Conservation (phyloP, 176 grass and related monocot species). For the Secale cereale region DNA sequence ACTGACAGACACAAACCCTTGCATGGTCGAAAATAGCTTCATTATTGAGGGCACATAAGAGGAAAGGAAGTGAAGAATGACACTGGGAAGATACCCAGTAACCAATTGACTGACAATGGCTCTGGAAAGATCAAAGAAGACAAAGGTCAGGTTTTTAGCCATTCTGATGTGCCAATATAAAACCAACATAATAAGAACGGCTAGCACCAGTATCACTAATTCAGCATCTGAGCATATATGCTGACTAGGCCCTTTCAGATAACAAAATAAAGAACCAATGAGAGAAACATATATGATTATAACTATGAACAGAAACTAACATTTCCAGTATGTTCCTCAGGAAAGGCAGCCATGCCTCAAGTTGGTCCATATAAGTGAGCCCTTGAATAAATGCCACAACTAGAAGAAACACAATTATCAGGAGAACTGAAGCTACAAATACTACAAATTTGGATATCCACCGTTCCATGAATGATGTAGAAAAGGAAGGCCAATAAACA, state of each 20-base stretch:
- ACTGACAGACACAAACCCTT: slow-evolving; percentile 82
- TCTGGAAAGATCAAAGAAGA: slow-evolving; percentile 59
- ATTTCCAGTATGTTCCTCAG: slow-evolving; percentile 71
- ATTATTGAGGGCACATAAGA: slow-evolving; percentile 75
- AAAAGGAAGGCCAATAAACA: slow-evolving; percentile 96
- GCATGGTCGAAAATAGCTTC: slow-evolving; percentile 90
- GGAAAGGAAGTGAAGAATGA: slow-evolving; percentile 77
- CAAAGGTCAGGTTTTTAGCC: not conserved
- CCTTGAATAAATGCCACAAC: slow-evolving; percentile 87
- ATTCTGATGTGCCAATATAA: not conserved
- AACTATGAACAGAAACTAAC: slow-evolving; percentile 42
- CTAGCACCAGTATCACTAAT: not conserved
- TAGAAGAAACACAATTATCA: slow-evolving; percentile 80
- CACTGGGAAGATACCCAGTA: slow-evolving; percentile 96
- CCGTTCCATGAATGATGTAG: slow-evolving; percentile 84
- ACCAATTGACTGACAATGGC: slow-evolving; percentile 80
- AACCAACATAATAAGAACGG: not conserved
- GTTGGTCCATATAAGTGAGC: slow-evolving; percentile 81
- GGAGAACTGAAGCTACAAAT: slow-evolving; percentile 64
- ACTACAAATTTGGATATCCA: slow-evolving; percentile 91
- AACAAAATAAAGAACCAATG: slow-evolving; percentile 3
- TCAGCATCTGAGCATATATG: slow-evolving; percentile 9
- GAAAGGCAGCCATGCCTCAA: slow-evolving; percentile 87
- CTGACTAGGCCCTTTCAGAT: not conserved
- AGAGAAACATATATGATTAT: not conserved